phyloP scores from a whole-genome alignment of 1,284 basidiomycete genomes.

The Hemileia vastatrix region DNA sequence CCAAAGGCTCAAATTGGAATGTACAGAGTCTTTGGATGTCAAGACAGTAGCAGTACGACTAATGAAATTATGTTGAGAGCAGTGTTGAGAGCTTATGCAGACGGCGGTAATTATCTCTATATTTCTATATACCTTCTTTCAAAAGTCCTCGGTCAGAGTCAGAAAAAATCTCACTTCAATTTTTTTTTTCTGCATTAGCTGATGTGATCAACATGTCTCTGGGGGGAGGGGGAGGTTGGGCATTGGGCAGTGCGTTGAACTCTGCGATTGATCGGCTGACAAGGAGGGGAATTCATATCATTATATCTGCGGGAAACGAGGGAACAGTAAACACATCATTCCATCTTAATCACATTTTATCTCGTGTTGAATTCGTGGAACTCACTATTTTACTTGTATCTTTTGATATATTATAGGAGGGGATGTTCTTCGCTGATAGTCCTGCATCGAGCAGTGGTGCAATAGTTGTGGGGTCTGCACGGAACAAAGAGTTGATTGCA shows the following conservation, averaged over 20 bases:
- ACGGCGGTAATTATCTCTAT: background rate
- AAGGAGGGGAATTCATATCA: background rate
- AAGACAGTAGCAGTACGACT: background rate
- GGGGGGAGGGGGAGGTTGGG: slow-evolving; percentile 3
- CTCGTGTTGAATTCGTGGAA: background rate
- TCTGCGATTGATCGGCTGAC: background rate
- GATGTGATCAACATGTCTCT: slow-evolving; percentile 3
- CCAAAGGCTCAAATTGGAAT: background rate
- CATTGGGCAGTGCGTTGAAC: background rate
- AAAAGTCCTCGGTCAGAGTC: too few relatives aligned
- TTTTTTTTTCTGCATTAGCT: background rate
- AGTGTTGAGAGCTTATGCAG: background rate
- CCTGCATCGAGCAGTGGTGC: background rate
- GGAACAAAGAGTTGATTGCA: background rate
- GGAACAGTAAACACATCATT: background rate
- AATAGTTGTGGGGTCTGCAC: background rate
- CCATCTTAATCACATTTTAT: background rate
- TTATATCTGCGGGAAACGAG: slow-evolving; percentile 3
- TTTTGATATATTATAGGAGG: slow-evolving; percentile 2
- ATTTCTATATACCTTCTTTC: background rate
- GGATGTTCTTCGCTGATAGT: slow-evolving; percentile 4
- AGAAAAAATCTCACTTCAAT: background rate
- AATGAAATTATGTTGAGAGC: slow-evolving; percentile 3
- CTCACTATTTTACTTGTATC: background rate
- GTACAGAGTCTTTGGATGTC: slow-evolving; percentile 9